These are phyloP conservation scores for Leccinum variabile DNA, from an alignment of 1,284 basidiomycete species.

Conservation along the genomic window DNA sequence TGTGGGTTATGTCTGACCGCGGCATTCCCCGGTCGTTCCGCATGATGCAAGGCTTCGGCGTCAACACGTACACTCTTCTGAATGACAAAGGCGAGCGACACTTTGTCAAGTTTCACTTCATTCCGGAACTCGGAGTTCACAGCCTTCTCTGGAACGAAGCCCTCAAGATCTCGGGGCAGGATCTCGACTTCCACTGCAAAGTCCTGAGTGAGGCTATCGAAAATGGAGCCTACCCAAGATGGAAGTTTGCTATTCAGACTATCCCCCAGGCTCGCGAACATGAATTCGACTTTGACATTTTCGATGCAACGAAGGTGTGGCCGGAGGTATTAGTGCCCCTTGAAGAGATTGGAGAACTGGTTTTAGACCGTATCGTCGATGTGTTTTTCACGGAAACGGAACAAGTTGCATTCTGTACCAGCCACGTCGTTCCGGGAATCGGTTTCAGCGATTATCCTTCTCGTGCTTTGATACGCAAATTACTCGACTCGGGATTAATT, in stretches of 20 bases:
- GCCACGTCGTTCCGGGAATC: conserved; percentile 80
- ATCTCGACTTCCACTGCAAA: conserved; percentile 81
- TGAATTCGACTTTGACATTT: conserved; percentile 78
- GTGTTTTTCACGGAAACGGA: conserved; percentile 86
- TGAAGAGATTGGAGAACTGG: conserved; percentile 73
- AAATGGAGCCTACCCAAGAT: conserved; percentile 66
- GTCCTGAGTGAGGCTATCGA: conserved; percentile 79
- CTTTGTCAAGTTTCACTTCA: conserved; percentile 88
- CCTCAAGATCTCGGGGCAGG: conserved; percentile 77
- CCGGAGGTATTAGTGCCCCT: conserved; percentile 78
- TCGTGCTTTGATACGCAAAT: conserved; percentile 83
- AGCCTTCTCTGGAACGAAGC: conserved; percentile 87
- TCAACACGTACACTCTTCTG: conserved; percentile 77
- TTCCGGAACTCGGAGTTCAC: conserved; percentile 79
- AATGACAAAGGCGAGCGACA: conserved; percentile 64
- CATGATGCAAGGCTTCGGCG: conserved; percentile 87
- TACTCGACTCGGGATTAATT: conserved; percentile 71
- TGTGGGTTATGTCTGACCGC: conserved; percentile 84
- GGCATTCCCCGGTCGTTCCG: conserved; percentile 78
- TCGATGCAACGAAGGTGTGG: conserved; percentile 85
- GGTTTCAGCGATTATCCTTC: conserved; percentile 85
- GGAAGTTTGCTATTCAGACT: conserved; percentile 77
- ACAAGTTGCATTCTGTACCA: conserved; percentile 81
- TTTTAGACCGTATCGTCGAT: conserved; percentile 63
- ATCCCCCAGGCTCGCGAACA: conserved; percentile 69